phyloP scores from a whole-genome alignment of 345 rosid species.

The Pugionium dolabratum region DNA sequence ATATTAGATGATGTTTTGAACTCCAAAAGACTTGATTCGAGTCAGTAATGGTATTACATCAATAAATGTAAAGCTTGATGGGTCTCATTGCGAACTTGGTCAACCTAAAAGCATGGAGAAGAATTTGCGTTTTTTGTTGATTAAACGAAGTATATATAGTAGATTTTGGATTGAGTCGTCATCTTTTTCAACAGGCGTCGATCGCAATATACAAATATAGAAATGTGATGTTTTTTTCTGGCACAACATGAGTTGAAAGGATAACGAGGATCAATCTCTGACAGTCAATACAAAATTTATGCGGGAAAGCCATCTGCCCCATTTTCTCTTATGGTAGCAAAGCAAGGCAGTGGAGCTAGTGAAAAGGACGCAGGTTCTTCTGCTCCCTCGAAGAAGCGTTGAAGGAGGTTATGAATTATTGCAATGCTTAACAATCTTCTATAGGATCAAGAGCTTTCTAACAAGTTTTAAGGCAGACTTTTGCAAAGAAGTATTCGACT shows the following conservation, averaged over 20 bases:
- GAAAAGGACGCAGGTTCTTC: conserved; percentile 43
- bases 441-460: conserved; percentile 11
- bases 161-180: too few species aligned
- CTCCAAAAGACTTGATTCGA: background rate
- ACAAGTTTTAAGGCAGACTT: conserved; percentile 16
- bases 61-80: background rate
- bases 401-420: conserved; percentile 42
- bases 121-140: background rate
- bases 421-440: conserved; percentile 9
- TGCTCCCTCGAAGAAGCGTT: conserved; percentile 46
- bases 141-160: background rate
- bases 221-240: too few species aligned
- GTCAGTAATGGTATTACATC: background rate
- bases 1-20: conserved; percentile 10
- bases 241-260: too few species aligned
- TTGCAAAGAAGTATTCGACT: conserved; percentile 3
- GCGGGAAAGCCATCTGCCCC: background rate
- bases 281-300: too few species aligned
- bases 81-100: background rate
- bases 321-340: conserved; percentile 20
- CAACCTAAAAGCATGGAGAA: background rate
- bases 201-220: too few species aligned
- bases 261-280: too few species aligned
- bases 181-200: too few species aligned
- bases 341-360: conserved; percentile 40